These are phyloP conservation scores for Beauveria varroae DNA, from an alignment of 2,329 filamentous ascomycete genomes.

Conservation along the genomic window DNA sequence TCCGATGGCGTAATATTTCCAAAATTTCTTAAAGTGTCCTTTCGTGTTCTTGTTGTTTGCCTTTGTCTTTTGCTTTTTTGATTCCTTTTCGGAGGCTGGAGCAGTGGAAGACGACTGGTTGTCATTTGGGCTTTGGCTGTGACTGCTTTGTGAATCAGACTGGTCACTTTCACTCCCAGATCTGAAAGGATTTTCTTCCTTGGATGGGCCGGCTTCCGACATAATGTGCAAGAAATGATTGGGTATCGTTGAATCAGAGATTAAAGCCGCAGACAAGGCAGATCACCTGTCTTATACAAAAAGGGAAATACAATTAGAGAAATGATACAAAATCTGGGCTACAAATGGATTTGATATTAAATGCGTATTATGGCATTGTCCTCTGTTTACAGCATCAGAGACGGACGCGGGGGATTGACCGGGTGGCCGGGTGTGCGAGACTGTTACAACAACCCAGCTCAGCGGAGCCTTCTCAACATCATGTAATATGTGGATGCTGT, in stretches of 20 bases:
- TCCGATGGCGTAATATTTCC: background rate
- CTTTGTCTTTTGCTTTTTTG: background rate
- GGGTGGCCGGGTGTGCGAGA: background rate
- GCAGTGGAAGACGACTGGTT: background rate
- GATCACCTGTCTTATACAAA: background rate
- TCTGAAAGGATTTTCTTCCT: background rate
- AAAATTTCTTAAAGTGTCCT: background rate
- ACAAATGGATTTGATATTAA: background rate
- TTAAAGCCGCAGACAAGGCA: background rate
- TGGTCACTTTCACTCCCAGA: background rate
- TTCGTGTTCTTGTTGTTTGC: background rate
- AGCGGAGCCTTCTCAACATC: background rate
- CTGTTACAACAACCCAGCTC: background rate
- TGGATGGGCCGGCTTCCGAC: background rate
- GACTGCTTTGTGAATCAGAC: background rate
- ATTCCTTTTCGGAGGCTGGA: background rate
- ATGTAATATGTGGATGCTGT: background rate
- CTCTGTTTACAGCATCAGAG: background rate
- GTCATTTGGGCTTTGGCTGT: background rate
- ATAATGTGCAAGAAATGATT: background rate
- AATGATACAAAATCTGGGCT: background rate
- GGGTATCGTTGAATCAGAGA: background rate
- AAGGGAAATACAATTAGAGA: background rate
- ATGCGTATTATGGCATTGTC: background rate
- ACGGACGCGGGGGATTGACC: background rate